These are phyloP conservation scores for Periconia macrospinosa DNA, from an alignment of 2,329 filamentous ascomycete genomes.

Conservation along the genomic window DNA sequence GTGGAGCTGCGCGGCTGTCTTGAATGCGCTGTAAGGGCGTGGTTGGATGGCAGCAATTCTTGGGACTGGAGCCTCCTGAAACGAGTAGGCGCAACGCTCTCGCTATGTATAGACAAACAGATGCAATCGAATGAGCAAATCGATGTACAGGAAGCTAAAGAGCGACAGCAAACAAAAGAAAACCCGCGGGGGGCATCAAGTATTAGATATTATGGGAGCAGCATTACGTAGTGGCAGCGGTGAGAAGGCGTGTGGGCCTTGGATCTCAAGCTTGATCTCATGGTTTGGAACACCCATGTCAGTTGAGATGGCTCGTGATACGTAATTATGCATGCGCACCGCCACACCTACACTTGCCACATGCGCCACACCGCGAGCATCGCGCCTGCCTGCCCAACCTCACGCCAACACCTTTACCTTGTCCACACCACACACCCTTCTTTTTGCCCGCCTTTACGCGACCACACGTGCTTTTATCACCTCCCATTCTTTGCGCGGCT, in stretches of 20 bases:
- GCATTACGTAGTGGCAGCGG: slow-evolving; percentile 11
- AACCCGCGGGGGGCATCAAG: slow-evolving; percentile 17
- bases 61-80: slow-evolving; percentile 33
- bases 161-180: slow-evolving; percentile 12
- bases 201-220: not conserved
- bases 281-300: slow-evolving; percentile 18
- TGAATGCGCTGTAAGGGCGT: slow-evolving; percentile 19
- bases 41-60: slow-evolving; percentile 39
- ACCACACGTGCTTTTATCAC: slow-evolving; percentile 6
- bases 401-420: slow-evolving; percentile 8
- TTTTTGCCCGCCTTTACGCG: slow-evolving; percentile 6
- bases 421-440: slow-evolving; percentile 5
- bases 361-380: not conserved
- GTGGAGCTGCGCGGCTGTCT: slow-evolving; percentile 26
- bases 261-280: slow-evolving; percentile 31
- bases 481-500: slow-evolving; percentile 31
- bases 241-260: slow-evolving; percentile 19
- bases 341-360: not conserved
- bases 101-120: slow-evolving; percentile 39
- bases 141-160: slow-evolving; percentile 13
- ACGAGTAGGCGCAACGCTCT: slow-evolving; percentile 38
- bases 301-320: not conserved
- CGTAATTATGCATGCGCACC: not conserved
- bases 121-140: slow-evolving; percentile 17
- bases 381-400: not conserved